phyloP scores from a whole-genome alignment of 2,329 filamentous ascomycete species.

The Knoxdaviesia capensis region DNA sequence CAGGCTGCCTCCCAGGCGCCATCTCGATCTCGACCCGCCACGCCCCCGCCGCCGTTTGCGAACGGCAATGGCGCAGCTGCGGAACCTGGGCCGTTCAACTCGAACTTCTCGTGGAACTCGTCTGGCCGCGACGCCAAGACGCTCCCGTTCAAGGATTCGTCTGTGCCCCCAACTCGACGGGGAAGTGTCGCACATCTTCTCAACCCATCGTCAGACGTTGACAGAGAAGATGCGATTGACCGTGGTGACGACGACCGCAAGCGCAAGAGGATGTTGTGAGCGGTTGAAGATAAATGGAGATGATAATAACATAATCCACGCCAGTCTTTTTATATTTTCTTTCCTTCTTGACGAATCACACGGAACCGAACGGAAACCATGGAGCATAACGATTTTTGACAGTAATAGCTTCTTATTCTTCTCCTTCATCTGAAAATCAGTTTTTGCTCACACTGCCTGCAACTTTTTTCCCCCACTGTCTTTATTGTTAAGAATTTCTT shows the following conservation, averaged over 20 bases:
- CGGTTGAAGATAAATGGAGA: not conserved
- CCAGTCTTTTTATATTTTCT: too few relatives aligned
- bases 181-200: conserved; percentile 44
- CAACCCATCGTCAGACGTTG: conserved; percentile 36
- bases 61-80: conserved; percentile 18
- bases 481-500: too few relatives aligned
- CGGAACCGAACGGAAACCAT: too few relatives aligned
- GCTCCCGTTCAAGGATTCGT: conserved; percentile 30
- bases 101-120: conserved; percentile 34
- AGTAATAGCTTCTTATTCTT: too few relatives aligned
- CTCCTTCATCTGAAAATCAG: too few relatives aligned
- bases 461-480: too few relatives aligned
- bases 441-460: too few relatives aligned
- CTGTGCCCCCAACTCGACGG: conserved; percentile 32
- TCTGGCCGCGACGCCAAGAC: conserved; percentile 27
- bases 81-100: conserved; percentile 22
- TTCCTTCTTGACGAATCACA: too few relatives aligned
- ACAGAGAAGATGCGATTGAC: conserved; percentile 34
- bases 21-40: conserved; percentile 30
- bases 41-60: conserved; percentile 29
- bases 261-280: conserved; percentile 35
- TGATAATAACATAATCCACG: too few relatives aligned
- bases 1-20: conserved; percentile 19
- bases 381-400: too few relatives aligned
- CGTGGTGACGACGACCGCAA: conserved; percentile 39